These are phyloP conservation scores for Fusarium graminum DNA, from an alignment of 2,329 filamentous ascomycete species.

Conservation along the genomic window DNA sequence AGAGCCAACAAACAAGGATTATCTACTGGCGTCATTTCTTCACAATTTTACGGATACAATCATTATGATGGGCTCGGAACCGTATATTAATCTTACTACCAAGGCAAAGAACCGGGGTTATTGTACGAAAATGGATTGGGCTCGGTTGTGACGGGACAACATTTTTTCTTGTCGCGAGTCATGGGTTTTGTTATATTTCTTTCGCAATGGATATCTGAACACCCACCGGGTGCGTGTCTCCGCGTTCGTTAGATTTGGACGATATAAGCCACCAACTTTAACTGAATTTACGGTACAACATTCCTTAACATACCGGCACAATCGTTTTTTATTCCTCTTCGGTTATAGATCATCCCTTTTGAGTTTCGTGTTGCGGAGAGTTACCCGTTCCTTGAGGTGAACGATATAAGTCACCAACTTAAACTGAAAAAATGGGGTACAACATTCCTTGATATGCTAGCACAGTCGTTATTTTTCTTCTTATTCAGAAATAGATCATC, in stretches of 20 bases:
- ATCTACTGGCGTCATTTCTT: conserved; percentile 9
- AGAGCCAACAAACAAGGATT: conserved; percentile 6
- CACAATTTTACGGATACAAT: not conserved
- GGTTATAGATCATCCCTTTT: conserved; percentile 22
- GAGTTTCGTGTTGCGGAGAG: not conserved
- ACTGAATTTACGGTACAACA: conserved; percentile 23
- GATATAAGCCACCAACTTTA: conserved; percentile 35
- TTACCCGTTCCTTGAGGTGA: no score
- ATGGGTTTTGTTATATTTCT: conserved; percentile 20
- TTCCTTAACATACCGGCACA: conserved; percentile 32
- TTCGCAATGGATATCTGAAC: conserved; percentile 1
- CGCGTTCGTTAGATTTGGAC: conserved; percentile 26
- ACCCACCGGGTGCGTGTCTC: conserved; percentile 9
- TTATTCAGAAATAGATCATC: no score
- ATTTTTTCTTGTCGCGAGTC: conserved; percentile 4
- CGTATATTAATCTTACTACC: conserved; percentile 13
- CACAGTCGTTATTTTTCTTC: no score
- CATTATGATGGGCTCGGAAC: not conserved
- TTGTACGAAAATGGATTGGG: conserved; percentile 22
- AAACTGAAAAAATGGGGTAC: no score
- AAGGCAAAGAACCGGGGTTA: conserved; percentile 13
- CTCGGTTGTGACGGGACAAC: conserved; percentile 7
- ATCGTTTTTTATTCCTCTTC: not conserved
- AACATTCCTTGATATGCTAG: no score
- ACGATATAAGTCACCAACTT: no score